These are phyloP conservation scores for Akanthomyces lecanii DNA, from an alignment of 2,329 filamentous ascomycete genomes.

Conservation along the genomic window DNA sequence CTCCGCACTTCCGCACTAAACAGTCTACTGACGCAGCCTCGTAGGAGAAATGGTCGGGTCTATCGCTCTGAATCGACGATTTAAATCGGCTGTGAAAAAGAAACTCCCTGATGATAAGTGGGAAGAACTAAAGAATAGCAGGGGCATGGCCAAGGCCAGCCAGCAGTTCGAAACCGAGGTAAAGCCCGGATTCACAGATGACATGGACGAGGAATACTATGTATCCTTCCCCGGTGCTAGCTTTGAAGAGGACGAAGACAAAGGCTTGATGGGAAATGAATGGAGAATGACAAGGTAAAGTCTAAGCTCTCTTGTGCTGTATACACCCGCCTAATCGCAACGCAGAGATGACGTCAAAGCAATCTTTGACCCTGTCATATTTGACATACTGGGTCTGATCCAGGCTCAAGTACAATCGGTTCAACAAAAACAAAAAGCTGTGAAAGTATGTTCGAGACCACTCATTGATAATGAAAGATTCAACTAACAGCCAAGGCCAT, in stretches of 20 bases:
- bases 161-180: conserved; percentile 22
- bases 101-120: conserved; percentile 20
- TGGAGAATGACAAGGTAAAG: conserved; percentile 23
- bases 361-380: conserved; percentile 23
- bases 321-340: background rate
- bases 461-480: too few relatives aligned
- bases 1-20: background rate
- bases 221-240: conserved; percentile 22
- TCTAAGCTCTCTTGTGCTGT: background rate
- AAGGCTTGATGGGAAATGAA: conserved; percentile 14
- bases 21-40: background rate
- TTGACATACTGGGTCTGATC: conserved; percentile 21
- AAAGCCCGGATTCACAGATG: conserved; percentile 21
- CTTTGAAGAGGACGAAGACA: conserved; percentile 19
- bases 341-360: background rate
- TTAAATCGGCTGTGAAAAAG: conserved; percentile 19
- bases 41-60: conserved; percentile 25
- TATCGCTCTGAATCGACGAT: conserved; percentile 22
- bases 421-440: too few relatives aligned
- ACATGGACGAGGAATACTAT: conserved; percentile 16
- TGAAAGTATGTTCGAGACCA: too few relatives aligned
- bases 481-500: conserved; percentile 22
- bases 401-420: too few relatives aligned
- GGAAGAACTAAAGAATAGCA: conserved; percentile 12
- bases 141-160: conserved; percentile 17